Evolutionary conservation across 2,329 filamentous ascomycete species (phyloP).

Genomic region (Exophiala phaeomuriformis): DNA sequence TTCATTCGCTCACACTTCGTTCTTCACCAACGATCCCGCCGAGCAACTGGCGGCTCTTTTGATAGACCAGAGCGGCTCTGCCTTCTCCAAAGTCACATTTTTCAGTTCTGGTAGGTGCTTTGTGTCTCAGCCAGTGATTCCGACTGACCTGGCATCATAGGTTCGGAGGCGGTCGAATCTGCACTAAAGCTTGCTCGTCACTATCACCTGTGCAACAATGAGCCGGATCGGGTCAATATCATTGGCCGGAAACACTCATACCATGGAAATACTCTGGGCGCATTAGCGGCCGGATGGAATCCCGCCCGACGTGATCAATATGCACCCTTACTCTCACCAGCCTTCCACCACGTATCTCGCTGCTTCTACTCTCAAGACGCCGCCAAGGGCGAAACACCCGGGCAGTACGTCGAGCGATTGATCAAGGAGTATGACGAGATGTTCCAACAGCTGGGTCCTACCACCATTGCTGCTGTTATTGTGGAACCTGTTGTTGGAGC

Average conservation of each 20-base stretch:
- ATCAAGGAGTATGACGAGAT: constrained; percentile 43
- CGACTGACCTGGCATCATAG: constrained; percentile 26
- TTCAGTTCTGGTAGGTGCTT: constrained; percentile 40
- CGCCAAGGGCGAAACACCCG: constrained; percentile 32
- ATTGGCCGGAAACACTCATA: constrained; percentile 42
- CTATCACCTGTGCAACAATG: constrained; percentile 38
- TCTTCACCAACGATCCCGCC: constrained; percentile 49
- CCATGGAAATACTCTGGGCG: constrained; percentile 46
- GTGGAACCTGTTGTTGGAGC: constrained; percentile 45
- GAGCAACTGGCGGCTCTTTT: constrained; percentile 48
- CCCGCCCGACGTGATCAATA: constrained; percentile 30
- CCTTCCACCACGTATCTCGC: constrained; percentile 21
- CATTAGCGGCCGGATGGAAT: constrained; percentile 37
- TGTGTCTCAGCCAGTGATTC: no score
- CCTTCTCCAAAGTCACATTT: constrained; percentile 50
- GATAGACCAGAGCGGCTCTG: constrained; percentile 43
- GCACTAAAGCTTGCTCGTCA: constrained; percentile 45
- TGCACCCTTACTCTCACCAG: constrained; percentile 24
- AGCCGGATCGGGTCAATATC: constrained; percentile 34
- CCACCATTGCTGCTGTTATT: constrained; percentile 43
- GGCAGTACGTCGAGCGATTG: constrained; percentile 37
- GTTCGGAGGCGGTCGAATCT: constrained; percentile 48
- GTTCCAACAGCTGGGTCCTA: constrained; percentile 40
- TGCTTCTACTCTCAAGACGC: constrained; percentile 31
- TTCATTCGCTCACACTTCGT: constrained; percentile 52